Percentiles rank a stretch among this genome's conserved stretches.
Conservation (phyloP, 805 yeast genomes). For the Ogataea paraovalis region DNA sequence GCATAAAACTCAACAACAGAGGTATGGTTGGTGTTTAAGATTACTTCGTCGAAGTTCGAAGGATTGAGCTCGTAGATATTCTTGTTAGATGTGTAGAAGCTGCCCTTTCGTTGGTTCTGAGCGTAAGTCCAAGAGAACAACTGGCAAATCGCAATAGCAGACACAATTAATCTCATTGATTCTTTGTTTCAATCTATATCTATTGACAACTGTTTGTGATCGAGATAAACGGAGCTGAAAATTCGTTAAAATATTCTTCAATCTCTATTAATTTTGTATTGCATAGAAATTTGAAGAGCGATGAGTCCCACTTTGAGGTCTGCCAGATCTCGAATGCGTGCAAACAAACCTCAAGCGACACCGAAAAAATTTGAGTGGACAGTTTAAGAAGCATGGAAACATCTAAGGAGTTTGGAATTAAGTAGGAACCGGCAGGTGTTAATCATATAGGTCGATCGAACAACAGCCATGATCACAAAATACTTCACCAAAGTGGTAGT, state of each 20-base stretch:
- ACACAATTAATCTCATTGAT: neutral
- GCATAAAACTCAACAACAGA: conserved; percentile 88
- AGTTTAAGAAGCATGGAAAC: neutral
- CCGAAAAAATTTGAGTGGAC: neutral
- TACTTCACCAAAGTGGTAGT: conserved; percentile 76
- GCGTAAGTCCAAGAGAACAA: neutral
- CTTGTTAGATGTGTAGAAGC: conserved; percentile 22
- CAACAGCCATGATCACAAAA: conserved; percentile 71
- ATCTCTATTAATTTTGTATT: no score
- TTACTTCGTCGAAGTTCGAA: conserved; percentile 57
- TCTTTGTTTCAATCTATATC: neutral
- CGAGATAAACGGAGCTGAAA: no score
- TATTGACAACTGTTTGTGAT: no score
- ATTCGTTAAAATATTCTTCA: no score
- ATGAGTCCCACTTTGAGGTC: no score
- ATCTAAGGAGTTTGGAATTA: no score
- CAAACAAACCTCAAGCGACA: neutral
- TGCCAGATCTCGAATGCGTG: neutral
- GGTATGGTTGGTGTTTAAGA: conserved; percentile 69
- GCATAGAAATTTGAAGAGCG: no score
- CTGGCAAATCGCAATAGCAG: neutral
- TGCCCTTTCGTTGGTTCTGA: neutral
- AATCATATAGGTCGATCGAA: neutral
- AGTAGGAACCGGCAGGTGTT: neutral
- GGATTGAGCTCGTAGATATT: conserved; percentile 26